phyloP scores from a whole-genome alignment of 2,329 filamentous ascomycete genomes.

The Aureobasidium pullulans region DNA sequence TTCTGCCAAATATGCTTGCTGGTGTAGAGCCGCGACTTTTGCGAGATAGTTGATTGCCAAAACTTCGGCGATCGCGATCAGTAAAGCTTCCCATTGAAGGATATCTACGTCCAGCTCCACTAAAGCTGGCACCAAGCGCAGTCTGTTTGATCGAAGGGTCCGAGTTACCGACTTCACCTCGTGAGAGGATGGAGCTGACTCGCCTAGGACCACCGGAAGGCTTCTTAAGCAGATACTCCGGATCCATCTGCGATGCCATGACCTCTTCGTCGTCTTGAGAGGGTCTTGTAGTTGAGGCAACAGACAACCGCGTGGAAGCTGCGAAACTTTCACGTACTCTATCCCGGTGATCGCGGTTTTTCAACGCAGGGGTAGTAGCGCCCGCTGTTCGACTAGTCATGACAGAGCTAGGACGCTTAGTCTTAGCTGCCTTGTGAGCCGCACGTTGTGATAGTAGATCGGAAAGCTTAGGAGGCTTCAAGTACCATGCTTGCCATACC shows the following conservation, averaged over 20 bases:
- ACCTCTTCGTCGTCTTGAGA: slow-evolving; percentile 35
- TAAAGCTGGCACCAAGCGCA: slow-evolving; percentile 37
- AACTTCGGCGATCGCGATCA: slow-evolving; percentile 50
- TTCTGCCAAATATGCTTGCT: slow-evolving; percentile 34
- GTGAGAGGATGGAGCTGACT: slow-evolving; percentile 83
- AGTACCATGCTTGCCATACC: slow-evolving; percentile 76
- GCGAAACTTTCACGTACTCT: slow-evolving; percentile 73
- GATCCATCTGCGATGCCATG: slow-evolving; percentile 44
- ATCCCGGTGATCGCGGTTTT: slow-evolving; percentile 52
- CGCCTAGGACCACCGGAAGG: slow-evolving; percentile 57
- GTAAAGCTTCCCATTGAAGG: slow-evolving; percentile 68
- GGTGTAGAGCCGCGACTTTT: slow-evolving; percentile 51
- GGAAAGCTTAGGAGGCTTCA: slow-evolving; percentile 55
- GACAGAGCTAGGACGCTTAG: slow-evolving; percentile 59
- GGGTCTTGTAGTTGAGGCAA: slow-evolving; percentile 18
- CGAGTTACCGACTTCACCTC: slow-evolving; percentile 67
- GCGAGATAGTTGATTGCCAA: slow-evolving; percentile 32
- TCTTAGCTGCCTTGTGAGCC: slow-evolving; percentile 33
- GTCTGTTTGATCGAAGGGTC: slow-evolving; percentile 13
- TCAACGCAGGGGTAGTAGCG: slow-evolving; percentile 62
- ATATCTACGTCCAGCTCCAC: slow-evolving; percentile 51
- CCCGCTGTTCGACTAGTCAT: slow-evolving; percentile 60
- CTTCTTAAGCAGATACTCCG: slow-evolving; percentile 44
- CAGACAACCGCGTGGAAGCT: slow-evolving; percentile 32
- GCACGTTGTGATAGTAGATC: slow-evolving; percentile 33